Conservation (phyloP, 23 red algal species). For the Cyanidium caldarium region DNA sequence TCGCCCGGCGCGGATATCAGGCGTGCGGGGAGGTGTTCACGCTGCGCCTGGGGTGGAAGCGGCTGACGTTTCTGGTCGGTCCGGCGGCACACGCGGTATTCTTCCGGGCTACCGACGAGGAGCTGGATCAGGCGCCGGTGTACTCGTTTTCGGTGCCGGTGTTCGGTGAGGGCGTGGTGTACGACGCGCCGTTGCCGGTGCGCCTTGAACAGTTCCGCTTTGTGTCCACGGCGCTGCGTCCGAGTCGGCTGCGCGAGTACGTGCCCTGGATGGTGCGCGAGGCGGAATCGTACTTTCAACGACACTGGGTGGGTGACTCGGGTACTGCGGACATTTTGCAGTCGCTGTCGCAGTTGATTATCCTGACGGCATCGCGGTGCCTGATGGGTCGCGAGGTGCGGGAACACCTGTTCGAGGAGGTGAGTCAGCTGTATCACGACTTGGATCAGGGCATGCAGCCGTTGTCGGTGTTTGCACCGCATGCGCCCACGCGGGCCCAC, state of each 20-base stretch:
- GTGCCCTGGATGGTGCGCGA: constrained; percentile 87
- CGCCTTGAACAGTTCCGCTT: constrained; percentile 83
- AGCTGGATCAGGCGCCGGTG: constrained; percentile 85
- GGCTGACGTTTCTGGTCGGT: constrained; percentile 81
- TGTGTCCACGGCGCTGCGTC: constrained; percentile 55
- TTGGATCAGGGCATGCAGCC: constrained; percentile 99
- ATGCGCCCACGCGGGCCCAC: constrained; percentile 73
- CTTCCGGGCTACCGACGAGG: constrained; percentile 70
- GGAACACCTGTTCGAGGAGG: constrained; percentile 90
- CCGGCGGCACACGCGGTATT: constrained; percentile 59
- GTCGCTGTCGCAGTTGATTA: constrained; percentile 65
- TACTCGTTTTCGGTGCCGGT: constrained; percentile 86
- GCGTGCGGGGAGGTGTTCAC: constrained; percentile 78
- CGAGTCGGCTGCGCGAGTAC: constrained; percentile 63
- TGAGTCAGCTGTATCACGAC: constrained; percentile 54
- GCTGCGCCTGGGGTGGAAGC: constrained; percentile 40
- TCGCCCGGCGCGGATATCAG: constrained; percentile 58
- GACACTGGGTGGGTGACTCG: constrained; percentile 26
- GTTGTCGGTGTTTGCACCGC: constrained; percentile 78
- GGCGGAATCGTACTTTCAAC: constrained; percentile 50
- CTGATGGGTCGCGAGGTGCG: constrained; percentile 92
- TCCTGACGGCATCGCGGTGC: constrained; percentile 89
- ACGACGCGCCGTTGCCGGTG: constrained; percentile 70
- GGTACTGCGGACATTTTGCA: constrained; percentile 68
- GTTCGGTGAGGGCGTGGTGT: constrained; percentile 90